phyloP scores from a whole-genome alignment of 805 yeast species.

The Metschnikowia vanudenii region DNA sequence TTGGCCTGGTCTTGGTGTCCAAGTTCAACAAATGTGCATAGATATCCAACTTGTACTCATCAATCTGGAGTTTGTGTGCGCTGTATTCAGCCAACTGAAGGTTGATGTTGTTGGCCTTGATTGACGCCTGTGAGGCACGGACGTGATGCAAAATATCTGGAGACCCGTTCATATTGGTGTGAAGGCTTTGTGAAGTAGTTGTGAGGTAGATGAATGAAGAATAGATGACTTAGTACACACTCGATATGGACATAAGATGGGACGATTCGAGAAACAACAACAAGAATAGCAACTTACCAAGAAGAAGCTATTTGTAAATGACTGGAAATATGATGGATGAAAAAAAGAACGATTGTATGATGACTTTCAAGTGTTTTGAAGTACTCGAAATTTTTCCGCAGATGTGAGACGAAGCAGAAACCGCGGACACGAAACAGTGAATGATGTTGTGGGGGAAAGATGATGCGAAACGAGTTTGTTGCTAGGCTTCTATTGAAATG shows the following conservation, averaged over 20 bases:
- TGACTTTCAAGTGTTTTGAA: background rate
- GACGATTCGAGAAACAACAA: background rate
- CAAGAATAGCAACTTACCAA: background rate
- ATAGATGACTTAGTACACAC: constrained; percentile 1
- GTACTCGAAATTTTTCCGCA: background rate
- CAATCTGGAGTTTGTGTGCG: constrained; percentile 42
- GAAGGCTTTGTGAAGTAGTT: background rate
- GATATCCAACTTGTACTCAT: constrained; percentile 47
- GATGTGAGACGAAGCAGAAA: background rate
- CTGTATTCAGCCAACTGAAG: constrained; percentile 46
- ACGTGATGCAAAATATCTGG: constrained; percentile 22
- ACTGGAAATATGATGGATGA: background rate
- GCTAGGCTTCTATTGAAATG: background rate
- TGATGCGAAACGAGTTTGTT: background rate
- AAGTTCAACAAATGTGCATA: constrained; percentile 32
- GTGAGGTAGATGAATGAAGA: background rate
- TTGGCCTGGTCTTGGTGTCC: constrained; percentile 24
- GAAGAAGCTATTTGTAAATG: background rate
- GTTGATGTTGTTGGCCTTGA: constrained; percentile 40
- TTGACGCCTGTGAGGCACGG: constrained; percentile 30
- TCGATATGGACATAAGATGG: constrained; percentile 1
- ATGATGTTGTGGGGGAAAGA: background rate
- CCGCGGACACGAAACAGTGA: background rate
- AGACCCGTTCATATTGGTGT: constrained; percentile 12
- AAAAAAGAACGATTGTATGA: background rate